Conservation (phyloP, 371 early-diverging fungal species). For the Gilbertella persicaria region DNA sequence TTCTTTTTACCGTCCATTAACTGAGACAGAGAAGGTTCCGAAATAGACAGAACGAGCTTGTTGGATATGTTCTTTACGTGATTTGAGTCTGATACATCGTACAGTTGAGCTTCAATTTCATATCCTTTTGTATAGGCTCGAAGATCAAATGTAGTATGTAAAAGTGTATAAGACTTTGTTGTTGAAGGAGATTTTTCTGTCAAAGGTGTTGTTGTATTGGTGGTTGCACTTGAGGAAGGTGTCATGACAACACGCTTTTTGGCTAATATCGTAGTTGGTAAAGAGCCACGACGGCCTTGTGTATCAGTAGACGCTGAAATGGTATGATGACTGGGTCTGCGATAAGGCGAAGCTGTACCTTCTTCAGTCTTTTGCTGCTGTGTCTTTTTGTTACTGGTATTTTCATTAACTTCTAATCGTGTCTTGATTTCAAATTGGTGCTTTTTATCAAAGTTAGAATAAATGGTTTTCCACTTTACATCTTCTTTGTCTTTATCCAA, state of each 20-base stretch:
- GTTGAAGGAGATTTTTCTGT: background rate
- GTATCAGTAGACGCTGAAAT: background rate
- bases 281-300: slow-evolving; percentile 9
- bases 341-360: background rate
- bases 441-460: slow-evolving; percentile 7
- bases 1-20: slow-evolving; percentile 15
- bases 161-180: background rate
- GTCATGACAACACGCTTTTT: slow-evolving; percentile 2
- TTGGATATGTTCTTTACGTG: slow-evolving; percentile 11
- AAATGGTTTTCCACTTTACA: slow-evolving; percentile 14
- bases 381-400: background rate
- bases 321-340: slow-evolving; percentile 10
- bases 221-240: background rate
- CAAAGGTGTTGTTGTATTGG: background rate
- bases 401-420: background rate
- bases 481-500: background rate
- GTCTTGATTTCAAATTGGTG: slow-evolving; percentile 8
- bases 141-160: slow-evolving; percentile 16
- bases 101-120: slow-evolving; percentile 20
- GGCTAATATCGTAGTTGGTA: slow-evolving; percentile 4
- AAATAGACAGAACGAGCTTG: slow-evolving; percentile 11
- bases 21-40: slow-evolving; percentile 19
- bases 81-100: background rate
- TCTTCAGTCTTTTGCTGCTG: background rate
- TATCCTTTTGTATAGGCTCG: slow-evolving; percentile 21